Evolutionary conservation across 2,329 filamentous ascomycete genomes (phyloP), one percentile per base, ranked within the genome.

Genomic region (Fusarium haematococcum): DNA sequence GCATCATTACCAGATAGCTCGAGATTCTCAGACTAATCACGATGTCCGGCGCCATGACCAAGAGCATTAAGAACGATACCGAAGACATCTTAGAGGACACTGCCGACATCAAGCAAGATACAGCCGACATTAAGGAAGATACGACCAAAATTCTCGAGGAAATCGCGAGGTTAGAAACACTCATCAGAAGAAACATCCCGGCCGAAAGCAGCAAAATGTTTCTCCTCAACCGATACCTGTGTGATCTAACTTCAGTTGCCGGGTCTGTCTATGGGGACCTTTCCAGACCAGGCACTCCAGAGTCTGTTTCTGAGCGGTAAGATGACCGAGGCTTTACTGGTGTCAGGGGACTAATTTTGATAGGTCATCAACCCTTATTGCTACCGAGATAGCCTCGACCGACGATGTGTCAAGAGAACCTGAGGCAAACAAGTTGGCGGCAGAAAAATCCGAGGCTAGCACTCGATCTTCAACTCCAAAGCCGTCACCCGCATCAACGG

Each of bases 11-110:
- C 20, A 20, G 20, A 20, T 20, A 20, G 20, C 20, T 20, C 20
- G 20, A 20, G 20, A 20, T 20, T 20, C 20, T 20, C 20, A 20
- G 27, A 30, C 27, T 30, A 8, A 30, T 30, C 7, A 20, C 11
- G 5, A 8, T 8, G 5, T 6, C 41, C 7, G 30, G 45, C 25
- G 48, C 68, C 2, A 70, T 56, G 1, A 30, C 39, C 2, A 33
- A 67, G 10, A 33, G 48, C 13, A 67, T 70, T 3, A 67, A 66
- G 30, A 37, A 37, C 16, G 54, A 70, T 7, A 70, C 67, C 2
- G 20, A 39, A 5, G 10, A 66, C 11, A 70, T 70, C n/a, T 3
- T 70, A 2, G 45, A 39, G 2, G 37, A 37, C 7, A 66, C 67
- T 2, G 23, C 54, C 3, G n/a, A 61, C 0, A 70, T 70, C 7